Evolutionary conservation across 2,329 filamentous ascomycete genomes (phyloP).

Genomic region (Neoascochyta sp.): DNA sequence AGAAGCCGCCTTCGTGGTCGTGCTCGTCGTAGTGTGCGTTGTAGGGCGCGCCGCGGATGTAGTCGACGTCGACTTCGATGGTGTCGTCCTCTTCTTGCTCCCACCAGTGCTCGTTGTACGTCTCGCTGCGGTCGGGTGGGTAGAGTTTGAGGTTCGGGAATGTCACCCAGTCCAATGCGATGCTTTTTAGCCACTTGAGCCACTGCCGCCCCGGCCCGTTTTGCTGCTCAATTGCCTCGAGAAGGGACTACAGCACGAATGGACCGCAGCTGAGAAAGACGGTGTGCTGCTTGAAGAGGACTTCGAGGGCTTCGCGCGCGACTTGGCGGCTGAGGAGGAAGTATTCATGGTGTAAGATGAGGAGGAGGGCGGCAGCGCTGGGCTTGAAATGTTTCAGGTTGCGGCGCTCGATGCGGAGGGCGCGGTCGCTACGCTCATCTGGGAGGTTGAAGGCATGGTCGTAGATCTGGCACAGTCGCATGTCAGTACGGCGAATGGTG

Average conservation of each 20-base stretch:
- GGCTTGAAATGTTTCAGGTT: conserved; percentile 33
- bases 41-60: conserved; percentile 23
- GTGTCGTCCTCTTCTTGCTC: conserved; percentile 14
- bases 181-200: conserved; percentile 29
- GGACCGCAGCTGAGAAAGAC: conserved; percentile 36
- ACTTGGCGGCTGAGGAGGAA: conserved; percentile 35
- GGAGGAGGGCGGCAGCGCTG: conserved; percentile 28
- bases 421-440: conserved; percentile 23
- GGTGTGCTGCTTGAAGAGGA: conserved; percentile 33
- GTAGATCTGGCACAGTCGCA: conserved; percentile 26
- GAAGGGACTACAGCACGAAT: conserved; percentile 31
- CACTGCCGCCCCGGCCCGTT: conserved; percentile 24
- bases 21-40: conserved; percentile 31
- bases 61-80: conserved; percentile 27
- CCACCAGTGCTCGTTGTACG: conserved; percentile 26
- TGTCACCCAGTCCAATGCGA: conserved; percentile 36
- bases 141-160: conserved; percentile 33
- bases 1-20: conserved; percentile 32
- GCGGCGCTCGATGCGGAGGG: conserved; percentile 34
- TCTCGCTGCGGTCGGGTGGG: conserved; percentile 24
- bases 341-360: conserved; percentile 33
- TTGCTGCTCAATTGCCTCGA: conserved; percentile 25
- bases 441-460: conserved; percentile 22
- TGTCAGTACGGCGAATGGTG: background rate
- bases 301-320: conserved; percentile 33